A percentile compares a stretch with the other conserved stretches of the same genome.
These are phyloP conservation scores for Phaeosphaeria sp. DNA, from an alignment of 2,329 filamentous ascomycete genomes.

Conservation along the genomic window DNA sequence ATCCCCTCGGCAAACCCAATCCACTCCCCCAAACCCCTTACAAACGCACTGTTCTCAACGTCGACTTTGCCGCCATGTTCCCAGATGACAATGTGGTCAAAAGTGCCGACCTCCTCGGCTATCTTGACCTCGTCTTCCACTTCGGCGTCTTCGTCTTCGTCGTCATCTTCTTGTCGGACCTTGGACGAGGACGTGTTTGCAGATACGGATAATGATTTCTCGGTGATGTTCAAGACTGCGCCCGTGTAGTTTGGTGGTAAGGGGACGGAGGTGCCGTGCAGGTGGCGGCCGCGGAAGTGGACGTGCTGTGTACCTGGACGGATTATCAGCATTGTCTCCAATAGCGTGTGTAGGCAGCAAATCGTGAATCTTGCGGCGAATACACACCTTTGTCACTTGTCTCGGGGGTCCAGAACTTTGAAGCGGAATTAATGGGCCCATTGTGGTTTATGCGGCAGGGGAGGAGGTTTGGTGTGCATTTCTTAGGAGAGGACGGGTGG, in stretches of 20 bases:
- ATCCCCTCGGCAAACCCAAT: conserved; percentile 71
- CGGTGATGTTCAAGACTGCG: conserved; percentile 43
- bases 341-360: too few species aligned
- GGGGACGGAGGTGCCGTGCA: conserved; percentile 70
- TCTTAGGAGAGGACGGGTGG: conserved; percentile 39
- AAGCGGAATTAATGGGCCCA: conserved; percentile 69
- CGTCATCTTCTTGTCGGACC: not conserved
- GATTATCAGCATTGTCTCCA: too few species aligned
- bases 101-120: conserved; percentile 70
- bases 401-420: conserved; percentile 74
- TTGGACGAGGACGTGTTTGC: too few species aligned
- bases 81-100: conserved; percentile 84
- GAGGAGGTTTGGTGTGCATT: conserved; percentile 72
- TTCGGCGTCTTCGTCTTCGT: conserved; percentile 23
- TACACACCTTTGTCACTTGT: conserved; percentile 48
- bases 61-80: conserved; percentile 74
- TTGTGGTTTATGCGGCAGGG: conserved; percentile 83
- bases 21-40: conserved; percentile 82
- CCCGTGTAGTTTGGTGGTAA: conserved; percentile 76
- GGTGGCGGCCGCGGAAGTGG: conserved; percentile 72
- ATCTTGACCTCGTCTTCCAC: conserved; percentile 45
- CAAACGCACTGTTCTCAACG: conserved; percentile 69
- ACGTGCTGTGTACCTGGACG: conserved; percentile 33
- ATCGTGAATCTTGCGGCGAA: too few species aligned
- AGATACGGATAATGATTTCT: conserved; percentile 26